Evolutionary conservation across 179 eudicot species (phyloP), one percentile per base, ranked within the genome.

Genomic region (Patellifolia procumbens): DNA sequence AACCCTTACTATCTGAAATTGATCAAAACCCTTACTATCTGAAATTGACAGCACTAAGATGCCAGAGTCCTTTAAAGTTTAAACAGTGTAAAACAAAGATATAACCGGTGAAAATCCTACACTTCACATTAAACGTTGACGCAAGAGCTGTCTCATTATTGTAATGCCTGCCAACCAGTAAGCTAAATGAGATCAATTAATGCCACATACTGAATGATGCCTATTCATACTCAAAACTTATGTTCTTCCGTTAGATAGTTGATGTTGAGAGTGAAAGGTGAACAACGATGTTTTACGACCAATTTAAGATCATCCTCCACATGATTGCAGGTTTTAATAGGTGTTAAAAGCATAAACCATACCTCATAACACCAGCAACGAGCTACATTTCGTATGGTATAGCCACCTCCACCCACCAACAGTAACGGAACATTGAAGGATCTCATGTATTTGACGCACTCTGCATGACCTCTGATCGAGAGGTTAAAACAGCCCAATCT

Each of bases 361-460:
- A 91, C 97, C 97, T 91, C 97, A 83, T 90, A 90, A 66, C 94
- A 90, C 94, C 97, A 91, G 76, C 97, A 91, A 72, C 97, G 91
- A 82, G 97, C 97, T 72, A 91, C 97, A 83, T 91, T 91, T 74
- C 92, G 79, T 79, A 90, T 91, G 10, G 97, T 91, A 76, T 91
- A 91, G 51, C 97, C 97, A 76, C 97, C 97, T 35, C 92, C 93
- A 63, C 93, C 93, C 19, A 88, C 73, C 75, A 89, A 74, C 73
- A 89, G 71, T 70, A 89, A 74, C 0, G 94, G 97, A 78, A 91
- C 94, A 78, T 91, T 91, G 72, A 91, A 90, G 69, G 93, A 90
- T 78, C 92, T 83, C 92, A 91, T 87, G 78, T 85, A 91, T 78
- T 81, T 88, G 31, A 91, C 94, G 81, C 93, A 89, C 84, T 89